Evolutionary conservation across 306 rosid genomes (phyloP).

Genomic region (Begonia peltatifolia): DNA sequence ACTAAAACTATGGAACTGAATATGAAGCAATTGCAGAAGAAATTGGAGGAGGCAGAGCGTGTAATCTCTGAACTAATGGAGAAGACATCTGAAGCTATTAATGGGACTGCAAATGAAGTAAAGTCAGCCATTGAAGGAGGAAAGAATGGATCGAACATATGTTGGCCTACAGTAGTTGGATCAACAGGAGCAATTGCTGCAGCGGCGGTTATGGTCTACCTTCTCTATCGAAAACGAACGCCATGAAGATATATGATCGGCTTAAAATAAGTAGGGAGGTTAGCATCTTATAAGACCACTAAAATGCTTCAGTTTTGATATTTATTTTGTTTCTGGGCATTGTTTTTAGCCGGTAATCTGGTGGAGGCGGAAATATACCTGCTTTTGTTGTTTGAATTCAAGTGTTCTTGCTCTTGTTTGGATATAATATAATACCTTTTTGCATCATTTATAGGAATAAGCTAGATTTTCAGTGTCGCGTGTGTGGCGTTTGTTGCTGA

Average conservation of each 20-base stretch:
- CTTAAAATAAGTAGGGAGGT: conserved; percentile 26
- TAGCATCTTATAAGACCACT: conserved; percentile 18
- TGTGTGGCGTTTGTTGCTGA: no score
- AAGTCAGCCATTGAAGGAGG: conserved; percentile 21
- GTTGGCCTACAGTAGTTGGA: conserved; percentile 63
- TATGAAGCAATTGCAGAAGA: conserved; percentile 34
- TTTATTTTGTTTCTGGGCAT: conserved; percentile 21
- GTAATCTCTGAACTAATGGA: conserved; percentile 33
- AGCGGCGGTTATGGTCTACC: conserved; percentile 13
- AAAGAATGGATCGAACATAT: conserved; percentile 26
- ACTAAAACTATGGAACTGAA: conserved; percentile 24
- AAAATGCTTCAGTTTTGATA: conserved; percentile 57
- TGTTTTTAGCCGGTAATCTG: conserved; percentile 6
- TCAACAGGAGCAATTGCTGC: conserved; percentile 50
- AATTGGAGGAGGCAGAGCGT: conserved; percentile 39
- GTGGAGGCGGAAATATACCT: no score
- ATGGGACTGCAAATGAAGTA: conserved; percentile 29
- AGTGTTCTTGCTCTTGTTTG: no score
- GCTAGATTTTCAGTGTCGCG: no score
- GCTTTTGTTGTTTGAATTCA: no score
- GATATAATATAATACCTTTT: no score
- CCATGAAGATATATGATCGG: conserved; percentile 7
- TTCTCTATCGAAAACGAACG: not conserved
- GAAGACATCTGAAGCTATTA: conserved; percentile 25
- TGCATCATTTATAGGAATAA: no score